These are phyloP conservation scores for Prosopis cineraria DNA, from an alignment of 306 rosid species.

Conservation along the genomic window DNA sequence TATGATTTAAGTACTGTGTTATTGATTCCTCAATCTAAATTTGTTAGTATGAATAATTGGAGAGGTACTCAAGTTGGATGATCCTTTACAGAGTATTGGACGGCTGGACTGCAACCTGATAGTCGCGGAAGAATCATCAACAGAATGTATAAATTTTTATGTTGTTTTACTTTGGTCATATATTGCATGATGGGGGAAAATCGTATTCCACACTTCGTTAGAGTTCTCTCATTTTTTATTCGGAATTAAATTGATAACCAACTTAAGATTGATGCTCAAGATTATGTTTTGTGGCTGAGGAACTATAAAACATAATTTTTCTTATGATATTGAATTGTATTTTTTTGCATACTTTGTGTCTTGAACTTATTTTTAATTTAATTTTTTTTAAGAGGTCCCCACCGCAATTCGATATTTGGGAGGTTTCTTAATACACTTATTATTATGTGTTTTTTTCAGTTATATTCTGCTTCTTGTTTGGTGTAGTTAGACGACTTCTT, in stretches of 20 bases:
- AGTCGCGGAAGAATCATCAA: constrained; percentile 20
- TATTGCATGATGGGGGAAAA: not conserved
- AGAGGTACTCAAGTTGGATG: constrained; percentile 1
- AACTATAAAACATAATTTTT: not conserved
- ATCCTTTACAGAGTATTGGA: constrained; percentile 16
- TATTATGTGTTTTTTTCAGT: not conserved
- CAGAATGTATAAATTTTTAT: constrained; percentile 8
- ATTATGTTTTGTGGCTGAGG: not conserved
- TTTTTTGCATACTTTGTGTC: not conserved
- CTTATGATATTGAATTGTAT: not conserved
- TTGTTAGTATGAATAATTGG: not conserved
- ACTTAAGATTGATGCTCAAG: not conserved
- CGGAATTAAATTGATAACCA: not conserved
- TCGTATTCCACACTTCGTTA: not conserved
- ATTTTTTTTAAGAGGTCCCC: not conserved
- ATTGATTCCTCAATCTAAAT: not conserved
- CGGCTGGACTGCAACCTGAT: not conserved
- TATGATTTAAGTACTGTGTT: not conserved
- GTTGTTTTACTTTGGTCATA: not conserved
- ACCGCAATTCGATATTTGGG: not conserved
- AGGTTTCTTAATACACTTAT: not conserved
- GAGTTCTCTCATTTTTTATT: not conserved
- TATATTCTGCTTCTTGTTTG: not conserved
- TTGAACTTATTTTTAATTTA: not conserved
- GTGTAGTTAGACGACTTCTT: not conserved